Percentiles rank a stretch among this genome's conserved stretches.
Evolutionary conservation across 2,329 filamentous ascomycete species (phyloP).

Genomic region (Cladobotryum mycophilum): DNA sequence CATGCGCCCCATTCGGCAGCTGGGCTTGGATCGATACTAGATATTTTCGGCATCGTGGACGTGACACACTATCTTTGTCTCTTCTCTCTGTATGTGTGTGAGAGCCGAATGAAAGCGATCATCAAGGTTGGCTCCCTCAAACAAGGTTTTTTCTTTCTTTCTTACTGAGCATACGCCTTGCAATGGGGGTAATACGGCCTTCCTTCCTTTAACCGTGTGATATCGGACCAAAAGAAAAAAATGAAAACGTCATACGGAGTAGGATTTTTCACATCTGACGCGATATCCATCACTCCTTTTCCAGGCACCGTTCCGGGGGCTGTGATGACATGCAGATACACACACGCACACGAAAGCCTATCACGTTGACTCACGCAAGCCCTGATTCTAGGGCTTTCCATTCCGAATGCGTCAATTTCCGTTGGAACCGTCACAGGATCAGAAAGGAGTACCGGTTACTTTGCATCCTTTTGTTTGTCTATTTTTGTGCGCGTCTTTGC

Average conservation of each 20-base stretch:
- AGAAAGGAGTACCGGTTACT: conserved; percentile 2
- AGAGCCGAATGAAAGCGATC: too few species aligned
- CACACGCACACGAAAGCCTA: background rate
- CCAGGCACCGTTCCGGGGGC: background rate
- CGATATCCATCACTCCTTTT: background rate
- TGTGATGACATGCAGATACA: background rate
- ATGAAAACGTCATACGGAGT: conserved; percentile 2
- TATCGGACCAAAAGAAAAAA: too few species aligned
- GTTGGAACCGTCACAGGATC: background rate
- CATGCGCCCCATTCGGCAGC: background rate
- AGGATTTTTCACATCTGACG: background rate
- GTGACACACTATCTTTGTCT: too few species aligned
- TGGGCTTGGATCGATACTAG: too few species aligned
- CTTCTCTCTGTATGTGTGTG: too few species aligned
- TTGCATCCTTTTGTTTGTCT: background rate
- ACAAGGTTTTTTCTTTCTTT: too few species aligned
- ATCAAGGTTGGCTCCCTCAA: too few species aligned
- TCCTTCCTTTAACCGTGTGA: too few species aligned
- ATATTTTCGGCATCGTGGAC: too few species aligned
- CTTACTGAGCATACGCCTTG: too few species aligned
- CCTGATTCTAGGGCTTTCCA: conserved; percentile 10
- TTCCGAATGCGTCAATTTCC: conserved; percentile 5
- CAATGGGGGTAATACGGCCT: too few species aligned
- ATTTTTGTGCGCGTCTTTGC: conserved; percentile 1
- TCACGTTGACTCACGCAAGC: background rate